Conservation (phyloP, 306 rosid genomes). For the Albizia julibrissin region DNA sequence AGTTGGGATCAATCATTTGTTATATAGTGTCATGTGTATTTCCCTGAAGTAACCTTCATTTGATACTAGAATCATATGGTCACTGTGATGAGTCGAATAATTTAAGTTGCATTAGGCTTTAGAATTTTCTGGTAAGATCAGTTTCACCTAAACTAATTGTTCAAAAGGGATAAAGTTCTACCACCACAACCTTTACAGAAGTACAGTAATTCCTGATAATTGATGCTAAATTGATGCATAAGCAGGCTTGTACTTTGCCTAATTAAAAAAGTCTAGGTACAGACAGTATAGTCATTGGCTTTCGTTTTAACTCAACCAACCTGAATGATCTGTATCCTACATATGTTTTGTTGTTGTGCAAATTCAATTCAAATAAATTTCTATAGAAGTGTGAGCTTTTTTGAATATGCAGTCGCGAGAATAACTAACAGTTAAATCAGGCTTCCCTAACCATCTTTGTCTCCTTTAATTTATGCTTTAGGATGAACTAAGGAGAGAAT, state of each 20-base stretch:
- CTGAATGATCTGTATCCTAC: not conserved
- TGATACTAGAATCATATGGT: not conserved
- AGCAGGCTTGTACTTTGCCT: not conserved
- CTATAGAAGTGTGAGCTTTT: not conserved
- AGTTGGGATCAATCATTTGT: not conserved
- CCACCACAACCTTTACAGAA: not conserved
- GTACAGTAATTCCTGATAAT: not conserved
- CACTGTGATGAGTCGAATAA: not conserved
- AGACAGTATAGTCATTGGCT: not conserved
- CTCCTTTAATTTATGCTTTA: constrained; percentile 31
- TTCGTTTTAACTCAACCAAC: not conserved
- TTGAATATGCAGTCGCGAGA: not conserved
- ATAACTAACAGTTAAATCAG: not conserved
- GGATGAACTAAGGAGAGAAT: constrained; percentile 72
- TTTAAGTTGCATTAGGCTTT: not conserved
- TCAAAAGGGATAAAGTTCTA: not conserved
- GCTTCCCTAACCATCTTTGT: constrained; percentile 24
- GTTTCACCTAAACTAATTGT: not conserved
- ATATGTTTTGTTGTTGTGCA: not conserved
- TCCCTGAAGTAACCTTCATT: not conserved
- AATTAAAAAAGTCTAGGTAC: not conserved
- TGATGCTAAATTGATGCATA: constrained; percentile 11
- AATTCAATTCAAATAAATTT: not conserved
- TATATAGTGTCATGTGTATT: constrained; percentile 5
- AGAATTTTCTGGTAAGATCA: not conserved